Base-by-base conservation (phyloP, 768 basidiomycete genomes). In the Trametes elegans region DNA sequence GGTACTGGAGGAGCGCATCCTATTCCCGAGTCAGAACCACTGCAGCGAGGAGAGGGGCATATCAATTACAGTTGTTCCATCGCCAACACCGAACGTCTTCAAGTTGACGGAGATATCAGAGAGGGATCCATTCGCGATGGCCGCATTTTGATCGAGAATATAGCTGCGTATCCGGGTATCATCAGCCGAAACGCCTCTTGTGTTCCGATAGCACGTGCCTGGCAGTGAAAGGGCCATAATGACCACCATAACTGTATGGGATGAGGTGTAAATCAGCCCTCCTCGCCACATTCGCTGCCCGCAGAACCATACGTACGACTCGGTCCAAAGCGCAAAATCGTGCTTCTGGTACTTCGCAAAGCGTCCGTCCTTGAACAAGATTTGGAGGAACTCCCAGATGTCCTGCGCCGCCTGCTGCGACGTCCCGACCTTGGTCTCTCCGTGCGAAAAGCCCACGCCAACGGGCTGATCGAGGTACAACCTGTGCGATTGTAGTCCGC, bases 401-500 rank as follows among this genome's bases (percentile, higher is more conserved):
- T 84, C 83, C 8, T 70, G 61, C 0, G 84, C 84, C 3, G 83
- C 83, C 46, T 73, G 63, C 51, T 75, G 70, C 10, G 82, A 81
- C 8, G 80, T 82, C 13, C 76, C 74, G 39, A 83, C 80, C 8
- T 66, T 70, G 31, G 71, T 61, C 14, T 70, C 72, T 5, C 83
- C 83, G 62, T 84, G 75, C 2, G 83, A 85, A 70, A 84, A 86
- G 29, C 84, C 84, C 6, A 78, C 77, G 11, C 83, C 83, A 18
- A 83, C 64, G 19, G 84, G 84, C 62, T 84, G 84, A 56, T 84
- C 84, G 52, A 85, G 82, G 67, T 76, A 84, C n/a, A 84, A 66
- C 18, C 69, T 71, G 49, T 1, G n/a, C 31, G 31, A 23, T 32
- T 31, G 42, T 28, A 10, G 32, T 48, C 19, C 26, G 35, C 19